Percentiles rank a stretch among this genome's conserved stretches.
Evolutionary conservation across 73 alveolate species (phyloP).

Genomic region (Paramecium sexaurelia): DNA sequence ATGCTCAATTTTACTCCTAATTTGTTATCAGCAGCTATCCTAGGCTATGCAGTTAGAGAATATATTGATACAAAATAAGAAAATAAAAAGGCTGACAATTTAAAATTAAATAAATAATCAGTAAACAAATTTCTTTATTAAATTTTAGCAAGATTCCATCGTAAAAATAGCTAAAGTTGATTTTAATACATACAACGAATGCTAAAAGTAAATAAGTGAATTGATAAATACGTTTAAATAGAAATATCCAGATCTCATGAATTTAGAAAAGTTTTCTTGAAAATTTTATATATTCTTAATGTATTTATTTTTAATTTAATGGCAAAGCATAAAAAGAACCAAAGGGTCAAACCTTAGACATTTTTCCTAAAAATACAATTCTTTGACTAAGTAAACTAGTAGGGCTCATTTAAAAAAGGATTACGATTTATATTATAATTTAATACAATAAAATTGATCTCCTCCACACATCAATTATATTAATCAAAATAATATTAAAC

Average conservation of each 20-base stretch:
- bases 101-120: not conserved
- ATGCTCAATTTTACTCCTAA: not conserved
- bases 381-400: slow-evolving; percentile 46
- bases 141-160: not conserved
- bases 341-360: slow-evolving; percentile 55
- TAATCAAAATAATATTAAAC: too few relatives aligned
- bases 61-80: not conserved
- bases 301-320: too few relatives aligned
- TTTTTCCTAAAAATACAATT: slow-evolving; percentile 8
- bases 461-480: too few relatives aligned
- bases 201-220: not conserved
- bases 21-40: slow-evolving; percentile 11
- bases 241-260: slow-evolving; percentile 59
- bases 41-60: slow-evolving; percentile 14
- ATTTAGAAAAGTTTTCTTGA: slow-evolving; percentile 59
- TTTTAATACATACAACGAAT: not conserved
- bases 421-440: too few relatives aligned
- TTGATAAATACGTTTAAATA: not conserved
- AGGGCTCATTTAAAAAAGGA: not conserved
- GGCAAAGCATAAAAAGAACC: slow-evolving; percentile 37
- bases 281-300: not conserved
- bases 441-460: too few relatives aligned
- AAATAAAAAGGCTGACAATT: not conserved
- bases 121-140: not conserved
- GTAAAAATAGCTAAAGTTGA: not conserved